phyloP scores from a whole-genome alignment of 2,329 filamentous ascomycete species.

The Cladobotryum mycophilum region DNA sequence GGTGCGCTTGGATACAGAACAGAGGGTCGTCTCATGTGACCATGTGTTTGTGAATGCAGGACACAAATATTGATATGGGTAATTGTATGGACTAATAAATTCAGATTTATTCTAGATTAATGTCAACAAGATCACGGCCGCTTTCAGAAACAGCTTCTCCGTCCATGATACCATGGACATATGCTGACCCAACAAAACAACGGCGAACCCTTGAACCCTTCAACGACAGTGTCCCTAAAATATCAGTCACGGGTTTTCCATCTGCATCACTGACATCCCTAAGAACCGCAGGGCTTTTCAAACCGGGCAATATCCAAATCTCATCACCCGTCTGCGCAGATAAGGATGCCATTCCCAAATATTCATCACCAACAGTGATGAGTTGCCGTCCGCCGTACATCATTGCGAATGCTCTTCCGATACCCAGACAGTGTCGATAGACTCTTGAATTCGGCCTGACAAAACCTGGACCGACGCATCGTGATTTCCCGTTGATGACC shows the following conservation, averaged over 20 bases:
- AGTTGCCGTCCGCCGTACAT: constrained; percentile 20
- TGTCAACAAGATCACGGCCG: constrained; percentile 9
- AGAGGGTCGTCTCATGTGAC: no score
- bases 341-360: constrained; percentile 17
- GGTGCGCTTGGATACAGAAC: no score
- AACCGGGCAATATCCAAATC: constrained; percentile 18
- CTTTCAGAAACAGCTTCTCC: constrained; percentile 13
- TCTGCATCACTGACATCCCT: not conserved
- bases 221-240: not conserved
- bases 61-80: no score
- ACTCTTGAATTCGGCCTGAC: constrained; percentile 12
- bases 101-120: not conserved
- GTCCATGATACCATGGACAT: constrained; percentile 19
- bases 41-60: no score
- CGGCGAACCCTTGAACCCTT: not conserved
- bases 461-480: constrained; percentile 16
- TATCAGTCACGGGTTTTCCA: not conserved
- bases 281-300: constrained; percentile 16
- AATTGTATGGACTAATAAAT: no score
- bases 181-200: constrained; percentile 16
- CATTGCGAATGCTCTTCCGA: constrained; percentile 13
- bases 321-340: constrained; percentile 15
- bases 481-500: constrained; percentile 13
- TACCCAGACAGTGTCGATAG: constrained; percentile 15
- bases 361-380: constrained; percentile 14